phyloP scores from a whole-genome alignment of 352 stramenopile genomes.

The Achlya hypogyna region DNA sequence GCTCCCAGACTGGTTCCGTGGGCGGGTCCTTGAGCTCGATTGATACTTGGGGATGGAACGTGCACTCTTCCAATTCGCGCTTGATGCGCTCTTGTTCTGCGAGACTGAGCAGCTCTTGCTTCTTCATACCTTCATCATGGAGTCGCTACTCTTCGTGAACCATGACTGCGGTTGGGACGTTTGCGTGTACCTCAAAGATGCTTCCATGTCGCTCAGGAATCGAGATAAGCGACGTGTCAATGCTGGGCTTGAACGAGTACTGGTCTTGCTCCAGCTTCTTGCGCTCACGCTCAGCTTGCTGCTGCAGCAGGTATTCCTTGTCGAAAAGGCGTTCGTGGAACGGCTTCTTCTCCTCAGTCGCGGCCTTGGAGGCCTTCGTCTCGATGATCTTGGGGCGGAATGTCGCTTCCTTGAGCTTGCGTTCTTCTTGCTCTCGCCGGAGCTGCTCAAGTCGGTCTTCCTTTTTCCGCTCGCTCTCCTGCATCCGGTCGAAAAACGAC shows the following conservation, averaged over 20 bases:
- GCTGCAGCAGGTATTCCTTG: slow-evolving; percentile 64
- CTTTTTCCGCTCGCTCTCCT: slow-evolving; percentile 50
- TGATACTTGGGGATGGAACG: slow-evolving; percentile 57
- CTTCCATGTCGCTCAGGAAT: slow-evolving; percentile 21
- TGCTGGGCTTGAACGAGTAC: slow-evolving; percentile 59
- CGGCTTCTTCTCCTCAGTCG: slow-evolving; percentile 34
- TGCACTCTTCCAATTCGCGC: slow-evolving; percentile 73
- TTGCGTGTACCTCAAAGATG: slow-evolving; percentile 66
- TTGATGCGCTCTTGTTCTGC: slow-evolving; percentile 55
- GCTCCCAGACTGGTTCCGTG: slow-evolving; percentile 56
- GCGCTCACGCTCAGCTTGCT: slow-evolving; percentile 55
- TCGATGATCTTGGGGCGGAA: slow-evolving; percentile 56
- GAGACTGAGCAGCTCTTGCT: slow-evolving; percentile 70
- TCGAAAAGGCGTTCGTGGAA: slow-evolving; percentile 71
- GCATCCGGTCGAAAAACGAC: slow-evolving; percentile 56
- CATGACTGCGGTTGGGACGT: slow-evolving; percentile 16
- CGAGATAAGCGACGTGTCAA: neutral
- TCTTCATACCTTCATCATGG: slow-evolving; percentile 67
- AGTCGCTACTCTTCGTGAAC: slow-evolving; percentile 39
- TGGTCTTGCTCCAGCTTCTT: slow-evolving; percentile 63
- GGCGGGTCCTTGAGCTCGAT: slow-evolving; percentile 29
- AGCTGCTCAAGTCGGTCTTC: slow-evolving; percentile 52
- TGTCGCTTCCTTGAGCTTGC: slow-evolving; percentile 43
- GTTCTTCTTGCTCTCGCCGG: slow-evolving; percentile 51
- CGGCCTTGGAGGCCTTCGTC: slow-evolving; percentile 12